Evolutionary conservation across 202 grass and related monocot species (phyloP), one percentile per base, ranked within the genome.

Genomic region (Setaria viridis): DNA sequence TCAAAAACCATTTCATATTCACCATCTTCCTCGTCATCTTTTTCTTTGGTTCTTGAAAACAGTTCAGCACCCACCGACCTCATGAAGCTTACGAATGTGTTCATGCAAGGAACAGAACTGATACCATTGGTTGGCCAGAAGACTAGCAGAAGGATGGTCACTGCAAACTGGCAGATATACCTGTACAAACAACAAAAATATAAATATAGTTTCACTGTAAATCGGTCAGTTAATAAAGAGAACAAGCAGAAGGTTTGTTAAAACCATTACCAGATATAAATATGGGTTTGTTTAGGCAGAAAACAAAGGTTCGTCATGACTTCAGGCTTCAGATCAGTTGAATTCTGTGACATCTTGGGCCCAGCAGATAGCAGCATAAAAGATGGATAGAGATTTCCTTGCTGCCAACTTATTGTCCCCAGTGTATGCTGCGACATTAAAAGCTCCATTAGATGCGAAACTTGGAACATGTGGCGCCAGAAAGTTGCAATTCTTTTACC

Each of bases 1-100:
- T 99, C 96, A 88, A 90, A 99, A 53, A 99, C 65, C 96, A 99
- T 99, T 85, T 95, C 93, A 69, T 95, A 99, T 32, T 99, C 96
- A 66, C 86, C 89, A 78, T 95, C 88, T 56, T 95, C 95, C 37
- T 94, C 91, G 0, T 95, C 93, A 90, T 91, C 82, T 84, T 99
- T 99, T 78, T 99, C 93, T 84, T 99, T 99, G 21, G 88, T 83
- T 70, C 86, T 94, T 62, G 89, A 59, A 16, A 72, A 78, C 64
- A 99, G 62, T 78, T 99, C 93, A 17, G 78, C 81, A 80, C 87
- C 89, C 25, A 86, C 89, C 30, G 76, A 83, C 74, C 78, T 86
- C 68, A 94, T 86, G 72, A 91, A 91, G 48, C 72, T 79, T 69
- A 83, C 74, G 47, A 76, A 86, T 94, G 80, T 72, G 43, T 86